A percentile compares a stretch with the other conserved stretches of the same genome.
These are phyloP conservation scores for Mikania micrantha DNA, from an alignment of 129 eudicot species.

Conservation along the genomic window DNA sequence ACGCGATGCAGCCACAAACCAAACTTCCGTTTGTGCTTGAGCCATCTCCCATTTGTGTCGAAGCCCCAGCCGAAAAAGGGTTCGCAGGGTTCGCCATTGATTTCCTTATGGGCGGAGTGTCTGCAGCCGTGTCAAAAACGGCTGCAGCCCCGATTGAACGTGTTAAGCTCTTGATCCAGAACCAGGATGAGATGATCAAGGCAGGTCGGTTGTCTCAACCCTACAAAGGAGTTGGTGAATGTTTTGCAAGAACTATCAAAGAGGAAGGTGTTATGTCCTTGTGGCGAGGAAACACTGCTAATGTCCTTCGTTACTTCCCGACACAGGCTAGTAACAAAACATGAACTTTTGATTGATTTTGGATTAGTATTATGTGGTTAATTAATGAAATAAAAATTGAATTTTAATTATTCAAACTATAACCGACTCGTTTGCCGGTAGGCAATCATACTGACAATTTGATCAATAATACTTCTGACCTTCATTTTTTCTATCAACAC, in stretches of 20 bases:
- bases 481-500: too few relatives aligned
- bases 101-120: conserved; percentile 73
- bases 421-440: too few relatives aligned
- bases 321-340: conserved; percentile 41
- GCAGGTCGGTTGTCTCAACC: conserved; percentile 47
- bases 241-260: conserved; percentile 48
- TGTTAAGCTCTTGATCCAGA: conserved; percentile 60
- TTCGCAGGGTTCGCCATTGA: conserved; percentile 39
- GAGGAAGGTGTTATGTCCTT: conserved; percentile 58
- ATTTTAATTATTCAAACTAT: too few relatives aligned
- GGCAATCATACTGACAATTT: too few relatives aligned
- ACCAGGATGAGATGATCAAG: conserved; percentile 58
- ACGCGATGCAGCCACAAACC: conserved; percentile 9
- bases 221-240: conserved; percentile 48
- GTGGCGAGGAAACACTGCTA: conserved; percentile 69
- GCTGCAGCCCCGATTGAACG: conserved; percentile 77
- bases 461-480: too few relatives aligned
- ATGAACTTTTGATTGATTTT: background rate
- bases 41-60: conserved; percentile 31
- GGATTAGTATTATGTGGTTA: background rate
- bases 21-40: conserved; percentile 15
- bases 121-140: conserved; percentile 67
- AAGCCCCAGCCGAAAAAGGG: conserved; percentile 55
- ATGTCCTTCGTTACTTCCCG: conserved; percentile 70
- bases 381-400: too few relatives aligned